Percentiles rank a stretch among this genome's conserved stretches.
phyloP scores from a whole-genome alignment of 225 moss, liverwort and hornwort species.

The Thuidium tamariscinum region DNA sequence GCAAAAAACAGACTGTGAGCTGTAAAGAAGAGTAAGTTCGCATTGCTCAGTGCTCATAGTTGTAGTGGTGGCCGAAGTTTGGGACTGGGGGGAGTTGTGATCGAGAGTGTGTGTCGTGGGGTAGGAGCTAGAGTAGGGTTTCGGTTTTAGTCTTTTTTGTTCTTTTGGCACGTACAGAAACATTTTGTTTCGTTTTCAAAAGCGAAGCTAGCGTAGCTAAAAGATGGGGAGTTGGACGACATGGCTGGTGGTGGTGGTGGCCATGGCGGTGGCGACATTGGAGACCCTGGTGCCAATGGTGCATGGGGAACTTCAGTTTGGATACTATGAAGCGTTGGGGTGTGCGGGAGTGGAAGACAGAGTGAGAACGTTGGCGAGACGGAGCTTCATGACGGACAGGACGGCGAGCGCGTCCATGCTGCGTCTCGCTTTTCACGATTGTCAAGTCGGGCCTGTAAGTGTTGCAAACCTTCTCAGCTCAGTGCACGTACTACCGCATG shows the following conservation, averaged over 20 bases:
- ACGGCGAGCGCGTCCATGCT: conserved; percentile 46
- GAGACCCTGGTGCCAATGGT: neutral
- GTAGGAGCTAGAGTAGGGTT: neutral
- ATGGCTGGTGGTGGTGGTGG: neutral
- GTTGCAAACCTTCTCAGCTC: neutral
- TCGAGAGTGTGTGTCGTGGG: neutral
- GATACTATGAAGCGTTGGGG: conserved; percentile 10
- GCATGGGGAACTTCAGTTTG: neutral
- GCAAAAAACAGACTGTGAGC: neutral
- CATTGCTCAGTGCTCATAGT: neutral
- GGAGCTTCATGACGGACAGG: conserved; percentile 9
- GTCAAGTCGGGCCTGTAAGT: conserved; percentile 59
- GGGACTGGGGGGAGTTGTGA: neutral
- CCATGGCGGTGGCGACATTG: neutral
- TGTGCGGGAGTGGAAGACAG: conserved; percentile 27
- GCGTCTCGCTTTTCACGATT: conserved; percentile 77
- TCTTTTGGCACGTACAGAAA: neutral
- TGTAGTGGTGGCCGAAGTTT: neutral
- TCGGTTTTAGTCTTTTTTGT: too few species aligned
- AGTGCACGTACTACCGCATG: too few species aligned
- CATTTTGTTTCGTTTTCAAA: neutral
- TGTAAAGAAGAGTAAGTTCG: neutral
- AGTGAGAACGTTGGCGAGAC: conserved; percentile 9
- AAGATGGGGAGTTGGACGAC: conserved; percentile 8
- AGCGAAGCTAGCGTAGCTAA: neutral